Evolutionary conservation across 805 yeast genomes (phyloP).

Genomic region (Jamesozyma hellenica): DNA sequence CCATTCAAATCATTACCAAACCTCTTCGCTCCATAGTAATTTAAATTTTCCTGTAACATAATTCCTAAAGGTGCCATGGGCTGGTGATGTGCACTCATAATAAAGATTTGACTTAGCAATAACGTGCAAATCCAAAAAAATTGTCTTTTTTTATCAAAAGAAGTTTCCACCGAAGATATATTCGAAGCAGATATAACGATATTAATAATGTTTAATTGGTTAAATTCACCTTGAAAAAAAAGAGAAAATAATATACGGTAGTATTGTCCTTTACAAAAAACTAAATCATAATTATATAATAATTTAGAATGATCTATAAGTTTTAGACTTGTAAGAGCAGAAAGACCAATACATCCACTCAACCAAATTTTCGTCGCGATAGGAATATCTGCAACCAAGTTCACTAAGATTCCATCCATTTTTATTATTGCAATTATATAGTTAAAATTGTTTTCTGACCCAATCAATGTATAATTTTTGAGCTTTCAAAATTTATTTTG

Average conservation of each 20-base stretch:
- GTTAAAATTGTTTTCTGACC: background rate
- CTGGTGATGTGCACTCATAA: conserved; percentile 18
- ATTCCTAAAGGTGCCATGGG: conserved; percentile 22
- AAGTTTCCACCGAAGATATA: conserved; percentile 20
- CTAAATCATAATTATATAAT: conserved; percentile 31
- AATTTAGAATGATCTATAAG: conserved; percentile 26
- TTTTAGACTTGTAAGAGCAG: conserved; percentile 29
- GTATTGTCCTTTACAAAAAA: conserved; percentile 31
- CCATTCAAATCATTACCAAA: conserved; percentile 11
- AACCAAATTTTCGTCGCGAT: conserved; percentile 34
- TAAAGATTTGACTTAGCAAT: conserved; percentile 11
- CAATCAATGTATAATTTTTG: too few species aligned
- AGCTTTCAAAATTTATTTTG: too few species aligned
- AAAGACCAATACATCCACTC: conserved; percentile 29
- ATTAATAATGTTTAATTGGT: conserved; percentile 16
- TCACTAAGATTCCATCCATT: conserved; percentile 23
- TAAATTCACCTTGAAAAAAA: conserved; percentile 30
- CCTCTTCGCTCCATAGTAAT: conserved; percentile 18
- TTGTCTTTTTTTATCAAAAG: conserved; percentile 16
- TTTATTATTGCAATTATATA: background rate
- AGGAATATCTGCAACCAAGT: conserved; percentile 28
- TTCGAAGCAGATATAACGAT: conserved; percentile 16
- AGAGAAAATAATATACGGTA: conserved; percentile 32
- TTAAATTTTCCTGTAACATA: conserved; percentile 22
- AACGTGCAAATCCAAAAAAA: conserved; percentile 21